Conservation (phyloP, 164 flowering plant genomes). For the Annona cherimola region DNA sequence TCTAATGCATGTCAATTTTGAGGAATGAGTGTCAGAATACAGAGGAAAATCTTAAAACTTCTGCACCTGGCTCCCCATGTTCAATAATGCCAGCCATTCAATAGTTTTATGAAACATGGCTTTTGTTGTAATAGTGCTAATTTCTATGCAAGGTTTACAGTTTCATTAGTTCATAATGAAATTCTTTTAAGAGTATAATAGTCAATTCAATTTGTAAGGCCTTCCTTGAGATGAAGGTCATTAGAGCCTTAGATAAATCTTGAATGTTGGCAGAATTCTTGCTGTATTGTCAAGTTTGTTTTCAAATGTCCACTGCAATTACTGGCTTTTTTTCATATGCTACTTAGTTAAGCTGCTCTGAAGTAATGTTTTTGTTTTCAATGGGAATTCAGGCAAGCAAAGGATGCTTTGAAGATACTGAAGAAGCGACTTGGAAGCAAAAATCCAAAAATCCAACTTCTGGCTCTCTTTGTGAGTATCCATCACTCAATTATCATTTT, state of each 20-base stretch:
- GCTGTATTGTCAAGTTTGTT: not conserved
- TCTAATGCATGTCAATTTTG: too few species aligned
- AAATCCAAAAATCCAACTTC: constrained; percentile 85
- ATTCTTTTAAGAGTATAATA: too few species aligned
- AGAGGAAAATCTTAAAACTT: too few species aligned
- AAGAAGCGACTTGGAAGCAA: constrained; percentile 89
- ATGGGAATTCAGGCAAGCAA: constrained; percentile 66
- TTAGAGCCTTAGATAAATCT: not conserved
- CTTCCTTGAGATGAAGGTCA: too few species aligned
- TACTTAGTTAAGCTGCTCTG: not conserved
- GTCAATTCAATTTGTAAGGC: too few species aligned
- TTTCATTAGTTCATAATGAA: too few species aligned
- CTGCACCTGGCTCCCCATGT: too few species aligned
- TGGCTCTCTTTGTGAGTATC: constrained; percentile 81
- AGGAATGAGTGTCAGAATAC: too few species aligned
- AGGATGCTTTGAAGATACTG: constrained; percentile 84
- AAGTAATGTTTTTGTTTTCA: not conserved
- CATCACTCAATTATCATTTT: not conserved
- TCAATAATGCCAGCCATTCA: too few species aligned
- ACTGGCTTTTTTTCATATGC: not conserved
- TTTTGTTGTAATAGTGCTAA: too few species aligned
- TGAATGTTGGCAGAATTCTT: not conserved
- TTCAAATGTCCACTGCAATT: not conserved
- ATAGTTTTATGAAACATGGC: too few species aligned
- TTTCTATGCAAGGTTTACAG: too few species aligned